Base-by-base conservation (phyloP, 2,329 filamentous ascomycete genomes). In the Neofusicoccum laricinum region DNA sequence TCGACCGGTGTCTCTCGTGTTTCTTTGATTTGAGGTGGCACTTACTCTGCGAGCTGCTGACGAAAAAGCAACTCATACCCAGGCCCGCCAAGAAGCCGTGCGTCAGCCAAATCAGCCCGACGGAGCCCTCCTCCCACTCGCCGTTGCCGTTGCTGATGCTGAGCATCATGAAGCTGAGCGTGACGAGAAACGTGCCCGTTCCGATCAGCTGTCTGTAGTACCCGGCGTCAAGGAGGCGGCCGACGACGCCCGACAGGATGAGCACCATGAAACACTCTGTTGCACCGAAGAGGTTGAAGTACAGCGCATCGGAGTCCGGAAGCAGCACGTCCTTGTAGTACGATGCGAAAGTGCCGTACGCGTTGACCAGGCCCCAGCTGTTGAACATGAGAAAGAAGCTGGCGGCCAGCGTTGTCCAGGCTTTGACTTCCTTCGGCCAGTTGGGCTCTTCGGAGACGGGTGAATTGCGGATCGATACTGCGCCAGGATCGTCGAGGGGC, bases 21-120 rank as follows among this genome's bases (percentile, higher is more conserved):
- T 50, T 4, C 30, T 36, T 61, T 59, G 55, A 46, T 49, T 61
- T 21, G 45, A 4, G 19, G 41, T 40, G n/a, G 32, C 14, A 71
- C 77, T 64, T 76, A 82, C 80, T 75, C 73, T 83, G 81, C 25
- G 81, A 83, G 66, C 80, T 82, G 25, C 78, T 78, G 4, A 83
- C 81, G 67, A 84, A 84, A 71, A 81, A 82, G 67, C 80, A 83
- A n/a, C 80, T 76, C 81, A 83, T 83, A 10, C 82, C 82, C 10
- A 83, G 65, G 4, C 80, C 80, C 30, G 76, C 76, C 41, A 82
- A 69, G 43, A 84, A 69, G 3, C 81, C 81, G 69, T 83, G 81
- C 4, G 79, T 80, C 11, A 79, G 70, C 79, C 80, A 81, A 25
- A 82, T 80, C 6, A 77, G 68, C 34, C 67, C 73, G 68, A 80